phyloP scores from a whole-genome alignment of 2,329 filamentous ascomycete species.

The Talaromyces sp. region DNA sequence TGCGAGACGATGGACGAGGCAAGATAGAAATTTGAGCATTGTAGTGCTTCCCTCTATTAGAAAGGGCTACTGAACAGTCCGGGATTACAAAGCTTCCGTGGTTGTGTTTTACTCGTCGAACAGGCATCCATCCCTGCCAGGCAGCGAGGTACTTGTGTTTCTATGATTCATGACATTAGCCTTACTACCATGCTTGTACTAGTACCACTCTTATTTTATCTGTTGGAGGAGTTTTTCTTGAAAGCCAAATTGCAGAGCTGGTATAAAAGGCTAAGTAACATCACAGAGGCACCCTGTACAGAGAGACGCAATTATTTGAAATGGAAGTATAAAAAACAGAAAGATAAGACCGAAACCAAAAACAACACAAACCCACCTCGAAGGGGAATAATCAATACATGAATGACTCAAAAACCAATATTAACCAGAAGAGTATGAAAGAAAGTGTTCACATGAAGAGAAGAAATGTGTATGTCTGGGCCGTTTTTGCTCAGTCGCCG shows the following conservation, averaged over 20 bases:
- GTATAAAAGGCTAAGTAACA: slow-evolving; percentile 7
- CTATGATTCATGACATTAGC: not conserved
- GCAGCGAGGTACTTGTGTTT: not conserved
- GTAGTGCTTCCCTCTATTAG: not conserved
- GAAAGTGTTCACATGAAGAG: slow-evolving; percentile 20
- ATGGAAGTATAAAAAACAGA: slow-evolving; percentile 9
- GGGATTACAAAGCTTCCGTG: not conserved
- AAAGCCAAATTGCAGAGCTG: not conserved
- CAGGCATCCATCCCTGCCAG: not conserved
- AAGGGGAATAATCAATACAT: slow-evolving; percentile 20
- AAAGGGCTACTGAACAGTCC: too few species aligned
- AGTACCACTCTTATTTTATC: not conserved
- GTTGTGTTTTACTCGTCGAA: not conserved
- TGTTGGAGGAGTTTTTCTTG: not conserved
- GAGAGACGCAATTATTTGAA: slow-evolving; percentile 6
- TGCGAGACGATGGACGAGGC: not conserved
- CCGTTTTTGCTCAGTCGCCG: not conserved
- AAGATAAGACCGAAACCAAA: not conserved
- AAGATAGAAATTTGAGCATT: not conserved
- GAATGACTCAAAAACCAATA: slow-evolving; percentile 24
- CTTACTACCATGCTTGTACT: not conserved
- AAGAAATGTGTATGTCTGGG: slow-evolving; percentile 12
- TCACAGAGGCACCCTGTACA: slow-evolving; percentile 1
- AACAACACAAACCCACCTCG: not conserved
- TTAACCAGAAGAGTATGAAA: slow-evolving; percentile 19